Conservation (phyloP, 371 early-diverging fungal genomes). For the Chytridium lagenaria region DNA sequence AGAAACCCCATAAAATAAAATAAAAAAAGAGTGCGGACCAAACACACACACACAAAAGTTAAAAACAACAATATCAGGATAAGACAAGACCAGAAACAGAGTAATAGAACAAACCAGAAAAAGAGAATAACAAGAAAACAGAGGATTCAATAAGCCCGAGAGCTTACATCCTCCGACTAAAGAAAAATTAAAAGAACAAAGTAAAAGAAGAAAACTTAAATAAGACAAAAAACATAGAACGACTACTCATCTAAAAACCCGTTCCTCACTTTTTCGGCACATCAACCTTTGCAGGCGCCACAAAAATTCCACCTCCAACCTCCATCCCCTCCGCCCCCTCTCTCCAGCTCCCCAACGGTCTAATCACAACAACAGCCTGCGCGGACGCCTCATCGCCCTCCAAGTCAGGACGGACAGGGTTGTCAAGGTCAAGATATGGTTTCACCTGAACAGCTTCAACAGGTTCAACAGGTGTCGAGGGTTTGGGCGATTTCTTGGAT, state of each 20-base stretch:
- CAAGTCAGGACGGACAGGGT: not conserved
- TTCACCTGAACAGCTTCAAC: not conserved
- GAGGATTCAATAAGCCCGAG: too few relatives aligned
- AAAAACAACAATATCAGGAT: too few relatives aligned
- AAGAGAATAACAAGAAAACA: too few relatives aligned
- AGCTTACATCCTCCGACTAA: not conserved
- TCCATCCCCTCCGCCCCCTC: not conserved
- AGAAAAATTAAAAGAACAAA: not conserved
- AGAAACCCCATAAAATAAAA: too few relatives aligned
- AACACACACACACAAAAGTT: too few relatives aligned
- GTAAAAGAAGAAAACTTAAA: not conserved
- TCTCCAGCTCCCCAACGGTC: not conserved
- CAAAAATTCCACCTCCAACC: not conserved
- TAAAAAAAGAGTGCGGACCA: too few relatives aligned
- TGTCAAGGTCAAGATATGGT: not conserved
- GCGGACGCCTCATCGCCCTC: conserved; percentile 1
- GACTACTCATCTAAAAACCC: not conserved
- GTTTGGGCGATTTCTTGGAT: not conserved
- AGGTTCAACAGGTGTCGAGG: not conserved
- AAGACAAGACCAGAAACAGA: too few relatives aligned
- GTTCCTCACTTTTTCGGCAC: not conserved
- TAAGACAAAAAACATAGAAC: not conserved
- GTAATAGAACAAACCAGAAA: not conserved
- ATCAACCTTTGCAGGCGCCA: not conserved
- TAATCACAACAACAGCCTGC: not conserved